Conservation (phyloP, 2,329 filamentous ascomycete species). For the Mycosphaerella arachidis region DNA sequence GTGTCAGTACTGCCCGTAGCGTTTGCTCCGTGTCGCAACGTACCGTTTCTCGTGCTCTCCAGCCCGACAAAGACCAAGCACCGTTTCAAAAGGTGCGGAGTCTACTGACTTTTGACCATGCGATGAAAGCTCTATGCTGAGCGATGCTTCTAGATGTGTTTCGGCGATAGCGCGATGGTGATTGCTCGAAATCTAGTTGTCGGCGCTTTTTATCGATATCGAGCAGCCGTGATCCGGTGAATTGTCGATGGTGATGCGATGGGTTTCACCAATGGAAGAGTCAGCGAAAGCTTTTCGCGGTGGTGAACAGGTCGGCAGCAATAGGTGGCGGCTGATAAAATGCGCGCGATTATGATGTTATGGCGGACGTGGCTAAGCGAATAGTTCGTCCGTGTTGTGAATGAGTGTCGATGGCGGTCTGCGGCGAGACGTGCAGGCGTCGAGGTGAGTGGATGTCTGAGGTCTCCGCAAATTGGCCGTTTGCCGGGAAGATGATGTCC, state of each 20-base stretch:
- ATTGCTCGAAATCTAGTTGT: slow-evolving; percentile 7
- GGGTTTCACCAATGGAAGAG: slow-evolving; percentile 3
- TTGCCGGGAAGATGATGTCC: neutral
- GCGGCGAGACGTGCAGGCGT: slow-evolving; percentile 1
- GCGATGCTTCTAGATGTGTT: slow-evolving; percentile 10
- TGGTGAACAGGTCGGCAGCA: slow-evolving; percentile 2
- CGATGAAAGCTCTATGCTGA: slow-evolving; percentile 14
- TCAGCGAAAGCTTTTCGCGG: slow-evolving; percentile 1
- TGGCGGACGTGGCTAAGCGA: slow-evolving; percentile 31
- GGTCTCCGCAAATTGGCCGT: neutral
- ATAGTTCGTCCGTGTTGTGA: slow-evolving; percentile 29
- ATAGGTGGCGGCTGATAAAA: neutral
- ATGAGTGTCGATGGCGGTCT: slow-evolving; percentile 12
- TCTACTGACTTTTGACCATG: slow-evolving; percentile 22
- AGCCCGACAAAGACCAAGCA: slow-evolving; percentile 26
- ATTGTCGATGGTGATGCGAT: slow-evolving; percentile 8
- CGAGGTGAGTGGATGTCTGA: slow-evolving; percentile 4
- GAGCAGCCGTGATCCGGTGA: neutral
- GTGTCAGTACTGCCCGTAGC: slow-evolving; percentile 11
- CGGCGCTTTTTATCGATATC: slow-evolving; percentile 3
- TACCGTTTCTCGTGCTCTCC: slow-evolving; percentile 25
- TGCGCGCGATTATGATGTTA: slow-evolving; percentile 5
- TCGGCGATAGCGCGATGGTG: slow-evolving; percentile 1
- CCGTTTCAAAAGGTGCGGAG: slow-evolving; percentile 18
- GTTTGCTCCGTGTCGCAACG: slow-evolving; percentile 5